Base-by-base conservation (phyloP, 78 protist species). In the Protostelium mycophagum region DNA sequence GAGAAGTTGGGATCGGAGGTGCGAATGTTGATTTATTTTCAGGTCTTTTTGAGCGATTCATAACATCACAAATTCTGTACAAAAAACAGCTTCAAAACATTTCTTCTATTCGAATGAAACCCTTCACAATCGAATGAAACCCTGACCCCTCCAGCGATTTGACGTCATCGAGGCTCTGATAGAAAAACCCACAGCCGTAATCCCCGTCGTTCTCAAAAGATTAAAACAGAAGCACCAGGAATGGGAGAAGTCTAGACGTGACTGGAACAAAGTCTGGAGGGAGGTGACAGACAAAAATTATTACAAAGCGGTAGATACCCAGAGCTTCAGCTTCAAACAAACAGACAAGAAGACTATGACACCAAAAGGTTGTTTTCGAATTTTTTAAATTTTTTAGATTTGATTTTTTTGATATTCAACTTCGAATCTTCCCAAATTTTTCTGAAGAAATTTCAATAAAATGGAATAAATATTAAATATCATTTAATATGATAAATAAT, bases 201-300 rank as follows among this genome's bases (percentile, higher is more conserved):
- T 96, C 25, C 97, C 98, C 0, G 36, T 96, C 34, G 91, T 98
- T 35, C 88, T 97, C 36, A 39, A 39, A 28, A 88, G 99, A 16
- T 92, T 98, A 51, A 73, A 85, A 87, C 94, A 93, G 37, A 98
- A 98, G 92, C 96, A 94, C 63, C 95, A 85, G 29, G 96, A 97
- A 36, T 95, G 97, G 98, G 87, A 85, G 35, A 86, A 85, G 25
- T 95, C 96, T 0, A 92, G 91, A 87, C 83, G 88, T n/a, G 97
- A 94, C 51, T 92, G 94, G 95, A 95, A 92, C 91, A 95, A 95
- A 84, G 36, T 88, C 23, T 97, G 98, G 99, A 91, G 96, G 34
- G 93, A 95, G 34, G 93, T 95, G 5, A 88, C 94, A 63, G 97
- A 96, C 89, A 87, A 94, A 87, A 97, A 97, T 91, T 86, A 91